A percentile compares a stretch with the other conserved stretches of the same genome.
phyloP scores from a whole-genome alignment of 495 filamentous ascomycete species.

The Apiosordaria backusii region DNA sequence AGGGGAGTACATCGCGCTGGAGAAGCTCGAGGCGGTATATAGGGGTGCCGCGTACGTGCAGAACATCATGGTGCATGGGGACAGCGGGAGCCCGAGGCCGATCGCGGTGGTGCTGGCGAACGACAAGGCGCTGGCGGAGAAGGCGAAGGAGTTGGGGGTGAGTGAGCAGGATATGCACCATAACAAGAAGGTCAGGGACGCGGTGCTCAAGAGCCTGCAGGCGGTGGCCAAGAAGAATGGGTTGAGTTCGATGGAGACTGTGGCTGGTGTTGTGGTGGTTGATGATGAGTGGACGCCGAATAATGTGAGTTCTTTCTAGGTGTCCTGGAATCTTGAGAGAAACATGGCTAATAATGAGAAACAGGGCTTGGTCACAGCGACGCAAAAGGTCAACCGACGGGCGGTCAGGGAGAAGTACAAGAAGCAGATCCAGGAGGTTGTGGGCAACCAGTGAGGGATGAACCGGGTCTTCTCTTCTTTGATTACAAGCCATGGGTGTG shows the following conservation, averaged over 20 bases:
- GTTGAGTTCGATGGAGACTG: constrained; percentile 53
- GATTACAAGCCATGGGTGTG: neutral
- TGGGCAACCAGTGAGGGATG: constrained; percentile 21
- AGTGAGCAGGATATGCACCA: constrained; percentile 41
- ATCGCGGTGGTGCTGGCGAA: constrained; percentile 57
- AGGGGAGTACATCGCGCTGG: constrained; percentile 64
- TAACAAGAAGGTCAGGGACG: constrained; percentile 46
- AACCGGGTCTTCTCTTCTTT: neutral
- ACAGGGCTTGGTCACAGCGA: constrained; percentile 58
- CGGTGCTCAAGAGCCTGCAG: constrained; percentile 55
- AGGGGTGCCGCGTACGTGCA: constrained; percentile 51
- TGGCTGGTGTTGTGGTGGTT: constrained; percentile 56
- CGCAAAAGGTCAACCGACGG: constrained; percentile 60
- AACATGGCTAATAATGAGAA: constrained; percentile 23
- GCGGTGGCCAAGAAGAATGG: constrained; percentile 48
- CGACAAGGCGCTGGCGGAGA: constrained; percentile 50
- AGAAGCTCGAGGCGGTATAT: constrained; percentile 64
- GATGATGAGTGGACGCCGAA: constrained; percentile 66
- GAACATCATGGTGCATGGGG: constrained; percentile 61
- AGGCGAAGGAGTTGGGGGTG: constrained; percentile 51
- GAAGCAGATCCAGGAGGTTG: constrained; percentile 51
- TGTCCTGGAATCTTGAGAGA: neutral
- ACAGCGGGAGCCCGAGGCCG: constrained; percentile 45
- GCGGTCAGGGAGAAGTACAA: constrained; percentile 52
- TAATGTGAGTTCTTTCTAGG: constrained; percentile 51